Conservation (phyloP, 2,329 filamentous ascomycete species). For the Talaromyces amestolkiae region DNA sequence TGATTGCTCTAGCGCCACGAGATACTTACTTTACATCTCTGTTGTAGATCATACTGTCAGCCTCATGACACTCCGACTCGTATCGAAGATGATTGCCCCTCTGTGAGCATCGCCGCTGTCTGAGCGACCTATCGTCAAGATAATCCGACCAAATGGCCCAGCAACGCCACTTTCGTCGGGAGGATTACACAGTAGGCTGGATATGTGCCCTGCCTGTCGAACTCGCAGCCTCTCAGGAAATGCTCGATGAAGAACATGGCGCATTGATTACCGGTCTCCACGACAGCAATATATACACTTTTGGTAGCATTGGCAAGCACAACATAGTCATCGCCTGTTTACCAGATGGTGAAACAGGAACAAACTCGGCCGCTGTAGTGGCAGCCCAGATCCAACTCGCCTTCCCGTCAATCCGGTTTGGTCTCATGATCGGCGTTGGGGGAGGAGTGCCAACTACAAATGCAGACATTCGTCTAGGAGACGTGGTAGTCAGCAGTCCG, state of each 20-base stretch:
- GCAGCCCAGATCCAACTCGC: neutral
- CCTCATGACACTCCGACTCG: neutral
- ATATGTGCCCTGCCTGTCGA: neutral
- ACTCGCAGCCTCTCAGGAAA: neutral
- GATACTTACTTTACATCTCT: neutral
- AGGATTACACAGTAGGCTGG: neutral
- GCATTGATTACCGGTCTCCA: neutral
- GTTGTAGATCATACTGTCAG: neutral
- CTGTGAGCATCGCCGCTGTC: neutral
- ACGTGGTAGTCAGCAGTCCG: neutral
- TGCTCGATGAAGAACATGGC: neutral
- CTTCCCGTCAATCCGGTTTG: neutral
- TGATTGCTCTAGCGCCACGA: neutral
- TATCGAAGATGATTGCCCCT: neutral
- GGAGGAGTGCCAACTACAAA: neutral
- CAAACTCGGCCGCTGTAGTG: neutral
- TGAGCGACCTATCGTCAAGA: neutral
- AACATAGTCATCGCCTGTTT: neutral
- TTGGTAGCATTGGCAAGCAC: neutral
- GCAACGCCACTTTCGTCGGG: neutral
- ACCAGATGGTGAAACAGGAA: neutral
- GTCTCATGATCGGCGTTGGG: constrained; percentile 3
- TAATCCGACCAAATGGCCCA: neutral
- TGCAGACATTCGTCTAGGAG: neutral
- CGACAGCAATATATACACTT: neutral